These are phyloP conservation scores for Alternaria longipes DNA, from an alignment of 2,329 filamentous ascomycete genomes.

Conservation along the genomic window DNA sequence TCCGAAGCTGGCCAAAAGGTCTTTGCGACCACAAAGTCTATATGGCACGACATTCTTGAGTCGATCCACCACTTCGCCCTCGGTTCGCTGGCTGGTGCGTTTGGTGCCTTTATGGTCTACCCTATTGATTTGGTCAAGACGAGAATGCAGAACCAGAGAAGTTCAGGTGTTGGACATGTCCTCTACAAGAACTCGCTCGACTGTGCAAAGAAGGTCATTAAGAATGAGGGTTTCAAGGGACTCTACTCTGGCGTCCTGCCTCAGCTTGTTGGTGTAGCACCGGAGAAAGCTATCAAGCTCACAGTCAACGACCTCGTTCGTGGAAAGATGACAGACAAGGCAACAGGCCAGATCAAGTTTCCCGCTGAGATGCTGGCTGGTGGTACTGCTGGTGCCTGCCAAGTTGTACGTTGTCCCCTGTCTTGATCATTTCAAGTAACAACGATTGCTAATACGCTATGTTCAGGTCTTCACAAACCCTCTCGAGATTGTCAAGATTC, in stretches of 20 bases:
- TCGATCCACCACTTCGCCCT: constrained; percentile 91
- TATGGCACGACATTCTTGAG: constrained; percentile 73
- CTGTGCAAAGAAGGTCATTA: constrained; percentile 90
- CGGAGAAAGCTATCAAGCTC: constrained; percentile 98
- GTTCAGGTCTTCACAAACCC: constrained; percentile 92
- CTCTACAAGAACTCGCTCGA: constrained; percentile 98
- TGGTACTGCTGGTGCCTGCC: constrained; percentile 88
- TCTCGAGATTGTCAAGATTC: constrained; percentile 98
- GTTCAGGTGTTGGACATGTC: constrained; percentile 77
- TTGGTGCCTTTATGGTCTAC: constrained; percentile 99
- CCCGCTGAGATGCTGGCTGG: constrained; percentile 83
- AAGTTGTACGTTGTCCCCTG: constrained; percentile 76
- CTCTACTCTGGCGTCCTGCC: constrained; percentile 95
- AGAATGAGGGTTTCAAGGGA: constrained; percentile 88
- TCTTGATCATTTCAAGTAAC: background rate
- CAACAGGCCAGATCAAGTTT: constrained; percentile 75
- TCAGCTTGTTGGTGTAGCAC: constrained; percentile 96
- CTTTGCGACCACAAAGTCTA: constrained; percentile 63
- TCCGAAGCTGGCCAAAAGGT: constrained; percentile 60
- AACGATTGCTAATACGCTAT: constrained; percentile 18
- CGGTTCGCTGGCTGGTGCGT: constrained; percentile 90
- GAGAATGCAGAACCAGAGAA: constrained; percentile 95
- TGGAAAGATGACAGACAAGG: constrained; percentile 74
- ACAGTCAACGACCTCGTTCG: constrained; percentile 96
- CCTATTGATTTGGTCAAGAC: constrained; percentile 99